A percentile compares a stretch with the other conserved stretches of the same genome.
phyloP scores from a whole-genome alignment of 176 grass and related monocot species.

The Typha latifolia region DNA sequence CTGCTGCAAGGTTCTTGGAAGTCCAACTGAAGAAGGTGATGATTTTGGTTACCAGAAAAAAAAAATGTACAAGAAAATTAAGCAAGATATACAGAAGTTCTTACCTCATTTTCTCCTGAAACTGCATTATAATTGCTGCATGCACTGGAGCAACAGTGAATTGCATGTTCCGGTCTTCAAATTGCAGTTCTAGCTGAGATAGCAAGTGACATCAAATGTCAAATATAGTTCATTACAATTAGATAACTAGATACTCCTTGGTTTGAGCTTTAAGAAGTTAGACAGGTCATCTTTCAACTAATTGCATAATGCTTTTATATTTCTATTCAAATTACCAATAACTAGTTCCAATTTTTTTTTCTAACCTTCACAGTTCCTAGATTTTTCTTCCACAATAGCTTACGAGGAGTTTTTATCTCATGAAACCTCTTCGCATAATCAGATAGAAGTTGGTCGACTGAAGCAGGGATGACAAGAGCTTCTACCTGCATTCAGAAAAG shows the following conservation, averaged over 20 bases:
- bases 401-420: constrained; percentile 94
- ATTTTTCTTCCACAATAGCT: constrained; percentile 95
- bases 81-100: constrained; percentile 2
- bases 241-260: background rate
- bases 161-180: constrained; percentile 75
- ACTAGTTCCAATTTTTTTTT: constrained; percentile 14
- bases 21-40: constrained; percentile 58
- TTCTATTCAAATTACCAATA: background rate
- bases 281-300: background rate
- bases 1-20: constrained; percentile 78
- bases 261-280: background rate
- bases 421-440: constrained; percentile 90
- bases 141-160: constrained; percentile 90
- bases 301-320: background rate
- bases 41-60: constrained; percentile 18
- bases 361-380: constrained; percentile 92
- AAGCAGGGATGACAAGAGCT: constrained; percentile 60
- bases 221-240: background rate
- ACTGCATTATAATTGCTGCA: constrained; percentile 93
- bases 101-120: constrained; percentile 85
- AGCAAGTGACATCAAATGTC: background rate
- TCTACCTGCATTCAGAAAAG: constrained; percentile 58
- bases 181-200: constrained; percentile 83
- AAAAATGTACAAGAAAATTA: constrained; percentile 13
- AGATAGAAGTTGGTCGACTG: constrained; percentile 69